phyloP scores from a whole-genome alignment of 2,329 filamentous ascomycete species.

The Volutella citrinella region DNA sequence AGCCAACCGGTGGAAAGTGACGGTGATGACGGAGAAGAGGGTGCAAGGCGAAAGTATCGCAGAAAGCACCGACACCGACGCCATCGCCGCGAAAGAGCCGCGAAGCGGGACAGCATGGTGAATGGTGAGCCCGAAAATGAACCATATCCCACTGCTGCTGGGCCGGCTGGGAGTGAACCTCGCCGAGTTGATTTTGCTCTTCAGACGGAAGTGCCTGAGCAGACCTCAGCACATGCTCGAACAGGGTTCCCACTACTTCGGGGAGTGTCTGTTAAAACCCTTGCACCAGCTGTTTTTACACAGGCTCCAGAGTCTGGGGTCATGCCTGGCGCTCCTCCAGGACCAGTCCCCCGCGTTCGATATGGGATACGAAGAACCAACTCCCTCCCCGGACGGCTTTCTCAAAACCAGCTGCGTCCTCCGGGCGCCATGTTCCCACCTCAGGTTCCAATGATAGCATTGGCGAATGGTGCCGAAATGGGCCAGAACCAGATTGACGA shows the following conservation, averaged over 20 bases:
- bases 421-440: slow-evolving; percentile 50
- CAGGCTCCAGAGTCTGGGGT: slow-evolving; percentile 36
- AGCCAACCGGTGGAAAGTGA: slow-evolving; percentile 36
- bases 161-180: slow-evolving; percentile 37
- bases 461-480: slow-evolving; percentile 28
- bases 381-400: slow-evolving; percentile 69
- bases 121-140: slow-evolving; percentile 24
- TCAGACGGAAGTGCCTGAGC: slow-evolving; percentile 17
- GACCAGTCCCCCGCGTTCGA: slow-evolving; percentile 54
- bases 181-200: slow-evolving; percentile 59
- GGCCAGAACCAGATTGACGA: slow-evolving; percentile 31
- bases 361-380: slow-evolving; percentile 70
- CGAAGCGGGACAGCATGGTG: slow-evolving; percentile 40
- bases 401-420: slow-evolving; percentile 42
- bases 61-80: slow-evolving; percentile 36
- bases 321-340: slow-evolving; percentile 29
- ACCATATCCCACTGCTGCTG: slow-evolving; percentile 12
- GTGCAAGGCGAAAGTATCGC: slow-evolving; percentile 32
- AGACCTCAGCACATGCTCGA: too few species aligned
- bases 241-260: slow-evolving; percentile 52
- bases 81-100: slow-evolving; percentile 38
- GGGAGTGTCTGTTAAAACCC: slow-evolving; percentile 61
- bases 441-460: slow-evolving; percentile 38
- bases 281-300: slow-evolving; percentile 70
- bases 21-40: slow-evolving; percentile 46